Base-by-base conservation (phyloP, 2,329 filamentous ascomycete genomes). In the Penicillium sclerotigenum region DNA sequence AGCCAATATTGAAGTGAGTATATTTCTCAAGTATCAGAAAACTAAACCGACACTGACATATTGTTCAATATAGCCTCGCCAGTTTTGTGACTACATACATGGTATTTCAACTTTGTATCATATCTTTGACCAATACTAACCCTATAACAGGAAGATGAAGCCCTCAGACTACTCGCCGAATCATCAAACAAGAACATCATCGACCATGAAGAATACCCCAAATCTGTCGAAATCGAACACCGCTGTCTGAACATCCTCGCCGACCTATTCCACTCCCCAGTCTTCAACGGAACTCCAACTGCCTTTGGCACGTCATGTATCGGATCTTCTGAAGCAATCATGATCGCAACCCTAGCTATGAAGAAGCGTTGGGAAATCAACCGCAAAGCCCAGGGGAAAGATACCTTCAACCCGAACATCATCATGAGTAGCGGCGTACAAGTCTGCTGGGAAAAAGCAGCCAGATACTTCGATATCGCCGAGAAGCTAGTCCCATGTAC, bases 361-460 rank as follows among this genome's bases (percentile, higher is more conserved):
- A 89, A 89, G 76, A 79, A 86, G n/a, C 78, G 84, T 20, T 90
- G 87, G 87, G 85, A 89, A 68, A 83, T 88, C 64, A 81, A 80
- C 62, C 79, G 86, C 26, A 76, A 73, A 53, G 79, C 76, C 0
- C 80, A 80, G 36, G 85, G 86, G 14, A 88, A 89, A 59, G 84
- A 87, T 60, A 82, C 79, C 1, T 77, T 73, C 1, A 83, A 81
- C 31, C 87, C 87, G 1, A 90, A 90, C 66, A 89, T 90, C 60
- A 77, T 90, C 65, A 90, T 90, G 87, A 87, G 86, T 1, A 80
- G 84, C 24, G 89, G 89, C 62, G 87, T 87, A 1, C 87, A 90
- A 71, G 87, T 90, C 0, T 87, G 87, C 0, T 77, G 89, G 40
- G 84, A 89, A 72, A 90, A 90, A 68, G 89, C 89, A 60, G 86